Evolutionary conservation across 2,329 filamentous ascomycete genomes (phyloP).

Genomic region (Colletotrichum australisinense): DNA sequence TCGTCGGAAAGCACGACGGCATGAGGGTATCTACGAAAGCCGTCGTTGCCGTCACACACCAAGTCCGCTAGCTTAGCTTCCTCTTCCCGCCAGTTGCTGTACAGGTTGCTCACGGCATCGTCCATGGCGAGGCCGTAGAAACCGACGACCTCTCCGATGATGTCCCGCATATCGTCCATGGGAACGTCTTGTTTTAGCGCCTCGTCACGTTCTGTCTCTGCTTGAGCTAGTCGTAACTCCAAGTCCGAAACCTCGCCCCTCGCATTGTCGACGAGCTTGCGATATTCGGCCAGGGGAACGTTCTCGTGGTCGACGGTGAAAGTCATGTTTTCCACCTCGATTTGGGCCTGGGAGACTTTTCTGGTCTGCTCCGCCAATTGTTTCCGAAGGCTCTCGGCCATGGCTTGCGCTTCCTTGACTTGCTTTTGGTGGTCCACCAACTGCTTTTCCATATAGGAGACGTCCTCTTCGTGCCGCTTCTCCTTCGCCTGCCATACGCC

Average conservation of each 20-base stretch:
- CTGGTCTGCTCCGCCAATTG: not conserved
- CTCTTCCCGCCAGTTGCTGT: not conserved
- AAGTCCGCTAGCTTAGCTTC: conserved; percentile 2
- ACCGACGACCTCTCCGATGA: not conserved
- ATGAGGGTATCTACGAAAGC: not conserved
- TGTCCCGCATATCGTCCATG: not conserved
- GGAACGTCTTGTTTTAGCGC: not conserved
- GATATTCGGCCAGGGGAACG: not conserved
- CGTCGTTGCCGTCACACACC: not conserved
- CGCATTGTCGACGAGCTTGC: conserved; percentile 19
- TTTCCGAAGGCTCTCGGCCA: not conserved
- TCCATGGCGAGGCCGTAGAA: not conserved
- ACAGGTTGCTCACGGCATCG: not conserved
- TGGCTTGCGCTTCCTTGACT: not conserved
- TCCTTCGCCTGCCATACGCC: not conserved
- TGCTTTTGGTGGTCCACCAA: not conserved
- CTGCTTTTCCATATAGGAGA: not conserved
- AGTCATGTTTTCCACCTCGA: not conserved
- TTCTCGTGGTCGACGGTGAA: conserved; percentile 12
- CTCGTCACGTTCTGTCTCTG: not conserved
- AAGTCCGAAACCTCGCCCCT: conserved; percentile 9
- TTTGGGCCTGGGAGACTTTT: not conserved
- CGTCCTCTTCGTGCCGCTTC: not conserved
- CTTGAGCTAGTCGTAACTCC: not conserved
- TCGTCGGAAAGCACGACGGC: not conserved